Evolutionary conservation across 2,329 filamentous ascomycete species (phyloP), one percentile per base, ranked within the genome.

Genomic region (Domatiomyces globalis): DNA sequence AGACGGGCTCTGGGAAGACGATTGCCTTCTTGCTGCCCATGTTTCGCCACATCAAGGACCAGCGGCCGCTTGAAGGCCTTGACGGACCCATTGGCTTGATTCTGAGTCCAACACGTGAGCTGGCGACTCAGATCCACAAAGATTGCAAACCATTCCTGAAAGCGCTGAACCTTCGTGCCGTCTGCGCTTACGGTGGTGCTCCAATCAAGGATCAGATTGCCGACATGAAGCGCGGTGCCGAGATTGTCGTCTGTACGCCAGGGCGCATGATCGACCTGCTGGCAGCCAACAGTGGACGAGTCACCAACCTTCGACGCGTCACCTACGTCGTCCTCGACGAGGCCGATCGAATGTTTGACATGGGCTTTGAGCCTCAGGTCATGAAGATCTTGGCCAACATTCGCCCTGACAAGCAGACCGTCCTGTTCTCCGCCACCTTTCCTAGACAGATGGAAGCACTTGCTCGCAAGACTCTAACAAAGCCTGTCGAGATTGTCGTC

Each of bases 301-400:
- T 96, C 8, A 94, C 90, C 10, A 96, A 94, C 63, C 74, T 98
- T 51, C 81, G 79, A 59, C 79, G 92, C 56, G 87, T 95, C 10
- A 92, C 87, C 0, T 98, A 96, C 65, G 81, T 95, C 20, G 92
- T 98, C 9, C 78, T 98, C 42, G 92, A 98, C 65, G 92, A 98
- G 80, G 92, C 92, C 70, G 92, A 98, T 76, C 92, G 92, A 70
- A 98, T 98, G 92, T 79, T 98, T 78, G 92, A 98, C 79, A 98
- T 98, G 92, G 92, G 92, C 12, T 98, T 98, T 63, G 90, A 95
- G 69, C 90, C 92, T 1, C 92, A 98, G 67, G 89, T 98, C 50
- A 92, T 92, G 80, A 95, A 94, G 68, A 92, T 98, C 53, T 82
- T 96, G 64, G 81, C 81, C 58, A 95, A 92, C 62, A 85, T 95